Evolutionary conservation across 352 stramenopile genomes (phyloP), one percentile per base, ranked within the genome.

Genomic region (Globisporangium camurandrum): DNA sequence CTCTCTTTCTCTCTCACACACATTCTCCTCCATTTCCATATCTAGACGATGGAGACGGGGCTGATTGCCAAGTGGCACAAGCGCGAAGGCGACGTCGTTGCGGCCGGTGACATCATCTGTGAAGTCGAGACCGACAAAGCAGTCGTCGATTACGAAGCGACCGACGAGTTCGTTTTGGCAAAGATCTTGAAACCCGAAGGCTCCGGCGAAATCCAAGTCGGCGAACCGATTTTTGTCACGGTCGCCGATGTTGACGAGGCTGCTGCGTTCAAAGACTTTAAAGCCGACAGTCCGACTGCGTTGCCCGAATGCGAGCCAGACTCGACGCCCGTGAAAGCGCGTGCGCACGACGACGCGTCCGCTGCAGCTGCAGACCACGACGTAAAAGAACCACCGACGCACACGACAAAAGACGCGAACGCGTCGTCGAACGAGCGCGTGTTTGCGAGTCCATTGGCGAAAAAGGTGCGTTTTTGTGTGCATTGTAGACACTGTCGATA

Each of bases 121-220:
- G 78, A 97, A 50, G 88, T 99, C 51, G 95, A 99, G 75, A 99
- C 96, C 11, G 96, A 99, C 74, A 98, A 99, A 74, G 96, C 96
- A 19, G 95, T 95, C 23, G 95, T 99, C 44, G 95, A 98, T 69
- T 99, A 97, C 63, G 96, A 98, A 66, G 88, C 91, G 9, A 93
- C 98, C 60, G 95, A 99, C 64, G 96, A 98, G 31, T 82, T 76
- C 49, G 80, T 96, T 42, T 57, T 98, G 37, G 94, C 92, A 41
- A 98, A 97, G 75, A 98, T 98, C 67, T 75, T 98, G 37, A 87
- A 93, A 36, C 61, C 71, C 17, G 84, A 79, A 7, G 93, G 92
- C 14, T 56, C 71, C 5, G 67, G 77, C 6, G 94, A 98, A 51
- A 84, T 99, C 58, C 60, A 81, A 40, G 73, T 90, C 47, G 75